Evolutionary conservation across 805 yeast genomes (phyloP), one percentile per base, ranked within the genome.

Genomic region (Candida ficus): DNA sequence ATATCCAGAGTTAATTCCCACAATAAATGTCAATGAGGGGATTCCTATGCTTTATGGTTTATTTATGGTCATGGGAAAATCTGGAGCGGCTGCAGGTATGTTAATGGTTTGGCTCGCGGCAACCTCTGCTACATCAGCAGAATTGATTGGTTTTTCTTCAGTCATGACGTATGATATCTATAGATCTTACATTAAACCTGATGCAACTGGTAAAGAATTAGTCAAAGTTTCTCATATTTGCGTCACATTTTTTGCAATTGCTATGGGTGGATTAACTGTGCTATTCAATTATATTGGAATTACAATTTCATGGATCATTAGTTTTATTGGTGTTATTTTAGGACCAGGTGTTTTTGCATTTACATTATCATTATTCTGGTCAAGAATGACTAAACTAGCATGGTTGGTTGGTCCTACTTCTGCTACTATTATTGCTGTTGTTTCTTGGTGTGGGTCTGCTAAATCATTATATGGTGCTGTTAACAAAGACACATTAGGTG

Each of bases 51-150:
- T 84, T 76, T 8, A 66, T 81, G 44, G 67, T 66, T n/a, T 57
- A 57, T 26, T 73, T 63, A 85, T 93, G 0, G 64, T 87, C 29
- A 70, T 87, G 61, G 95, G 95, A 34, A 80, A 72, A 47, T 83
- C 88, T 49, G 96, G 95, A 42, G 95, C 90, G 4, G 88, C 76
- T 26, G 87, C 88, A 30, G 73, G 87, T 5, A 68, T 87, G 45
- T 60, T 86, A 23, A 65, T 86, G 70, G 71, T 85, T 9, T 87
- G 86, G 62, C 80, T 84, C 86, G 91, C 95, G 23, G 90, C 82
- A 14, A 87, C 95, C 0, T 80, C 90, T 34, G 95, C 95, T 21
- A 75, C 84, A 71, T 83, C 93, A 18, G 88, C 95, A 21, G 95
- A 87, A 61, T 71, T 85, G 52, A 83, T 88, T 57, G 83, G 95